These are phyloP conservation scores for Teratosphaeria pseudoeucalypti DNA, from an alignment of 2,329 filamentous ascomycete species.

Conservation along the genomic window DNA sequence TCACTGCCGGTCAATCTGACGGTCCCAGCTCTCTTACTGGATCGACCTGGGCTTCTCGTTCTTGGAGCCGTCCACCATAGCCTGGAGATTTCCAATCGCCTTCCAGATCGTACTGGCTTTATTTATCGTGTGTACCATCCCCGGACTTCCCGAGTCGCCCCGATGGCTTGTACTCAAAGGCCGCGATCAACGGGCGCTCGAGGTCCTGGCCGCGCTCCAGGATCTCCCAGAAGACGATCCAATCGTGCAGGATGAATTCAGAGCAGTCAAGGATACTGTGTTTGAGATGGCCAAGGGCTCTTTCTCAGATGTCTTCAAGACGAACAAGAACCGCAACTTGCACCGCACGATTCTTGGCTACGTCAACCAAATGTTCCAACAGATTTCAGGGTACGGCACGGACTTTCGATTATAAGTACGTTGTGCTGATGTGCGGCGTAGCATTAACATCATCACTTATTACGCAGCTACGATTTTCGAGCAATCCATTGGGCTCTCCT, in stretches of 20 bases:
- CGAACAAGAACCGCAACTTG: constrained; percentile 24
- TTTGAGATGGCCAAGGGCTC: constrained; percentile 31
- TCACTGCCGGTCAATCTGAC: neutral
- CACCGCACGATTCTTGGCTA: constrained; percentile 25
- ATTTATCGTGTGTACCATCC: constrained; percentile 39
- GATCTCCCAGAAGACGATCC: constrained; percentile 37
- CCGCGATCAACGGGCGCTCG: constrained; percentile 40
- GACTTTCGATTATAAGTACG: too few species aligned
- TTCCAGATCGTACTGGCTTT: constrained; percentile 49
- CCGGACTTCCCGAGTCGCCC: constrained; percentile 46
- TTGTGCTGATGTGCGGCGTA: too few species aligned
- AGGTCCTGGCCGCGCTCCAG: constrained; percentile 37
- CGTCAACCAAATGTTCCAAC: constrained; percentile 27
- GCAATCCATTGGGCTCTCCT: constrained; percentile 41
- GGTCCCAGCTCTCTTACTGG: constrained; percentile 34
- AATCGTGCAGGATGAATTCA: constrained; percentile 38
- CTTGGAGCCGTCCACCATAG: constrained; percentile 31
- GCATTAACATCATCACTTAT: constrained; percentile 22
- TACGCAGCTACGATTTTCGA: constrained; percentile 42
- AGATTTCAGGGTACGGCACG: constrained; percentile 14
- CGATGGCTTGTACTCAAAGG: constrained; percentile 50
- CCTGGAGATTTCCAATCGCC: constrained; percentile 46
- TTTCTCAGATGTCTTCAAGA: constrained; percentile 21
- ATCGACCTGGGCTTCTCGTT: constrained; percentile 36
- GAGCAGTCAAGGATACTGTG: constrained; percentile 44